phyloP scores from a whole-genome alignment of 2,329 filamentous ascomycete species.

The Scedosporium apiospermum region DNA sequence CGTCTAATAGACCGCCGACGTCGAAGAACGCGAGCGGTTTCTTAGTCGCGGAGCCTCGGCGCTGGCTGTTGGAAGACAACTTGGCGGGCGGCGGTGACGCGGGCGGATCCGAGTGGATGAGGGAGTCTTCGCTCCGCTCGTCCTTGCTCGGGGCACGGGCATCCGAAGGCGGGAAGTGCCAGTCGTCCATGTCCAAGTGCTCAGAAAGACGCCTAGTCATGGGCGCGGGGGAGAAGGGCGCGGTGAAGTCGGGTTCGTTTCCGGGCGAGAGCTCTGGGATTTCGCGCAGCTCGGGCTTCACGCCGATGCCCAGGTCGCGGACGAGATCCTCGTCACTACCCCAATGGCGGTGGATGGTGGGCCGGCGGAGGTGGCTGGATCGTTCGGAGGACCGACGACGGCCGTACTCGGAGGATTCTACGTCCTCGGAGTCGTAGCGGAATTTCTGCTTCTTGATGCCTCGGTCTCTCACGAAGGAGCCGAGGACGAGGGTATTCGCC shows the following conservation, averaged over 20 bases:
- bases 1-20: slow-evolving; percentile 65
- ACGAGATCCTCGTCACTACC: slow-evolving; percentile 90
- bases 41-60: neutral
- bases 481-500: slow-evolving; percentile 81
- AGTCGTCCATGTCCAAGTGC: slow-evolving; percentile 27
- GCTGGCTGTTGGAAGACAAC: slow-evolving; percentile 34
- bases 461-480: slow-evolving; percentile 83
- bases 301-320: slow-evolving; percentile 64
- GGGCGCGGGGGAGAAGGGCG: slow-evolving; percentile 26
- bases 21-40: slow-evolving; percentile 69
- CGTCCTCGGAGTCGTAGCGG: slow-evolving; percentile 30
- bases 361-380: neutral
- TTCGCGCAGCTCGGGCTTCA: slow-evolving; percentile 40
- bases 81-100: slow-evolving; percentile 18
- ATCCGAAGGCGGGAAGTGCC: slow-evolving; percentile 31
- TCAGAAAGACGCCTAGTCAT: slow-evolving; percentile 14
- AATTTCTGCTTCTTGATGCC: slow-evolving; percentile 86
- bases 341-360: slow-evolving; percentile 48
- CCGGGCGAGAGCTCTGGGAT: slow-evolving; percentile 12
- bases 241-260: slow-evolving; percentile 15
- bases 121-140: slow-evolving; percentile 34
- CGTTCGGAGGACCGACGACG: slow-evolving; percentile 1
- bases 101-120: slow-evolving; percentile 27
- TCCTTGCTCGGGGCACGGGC: slow-evolving; percentile 26
- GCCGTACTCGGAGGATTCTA: neutral